A percentile compares a stretch with the other conserved stretches of the same genome.
Conservation (phyloP, 176 grass and related monocot species). For the Ensete ventricosum region DNA sequence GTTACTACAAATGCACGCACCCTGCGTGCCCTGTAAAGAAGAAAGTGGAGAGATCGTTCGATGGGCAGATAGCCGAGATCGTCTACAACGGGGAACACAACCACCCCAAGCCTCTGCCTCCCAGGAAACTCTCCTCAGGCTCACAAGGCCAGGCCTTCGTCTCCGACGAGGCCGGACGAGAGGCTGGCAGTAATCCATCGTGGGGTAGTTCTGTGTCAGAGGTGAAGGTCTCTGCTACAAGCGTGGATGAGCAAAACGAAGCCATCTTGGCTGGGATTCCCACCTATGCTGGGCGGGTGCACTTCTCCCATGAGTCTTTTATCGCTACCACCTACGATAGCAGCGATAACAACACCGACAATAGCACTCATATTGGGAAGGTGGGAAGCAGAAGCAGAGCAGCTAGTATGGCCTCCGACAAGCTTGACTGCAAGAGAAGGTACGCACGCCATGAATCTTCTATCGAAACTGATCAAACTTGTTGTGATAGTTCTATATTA, state of each 20-base stretch:
- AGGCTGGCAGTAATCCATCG: neutral
- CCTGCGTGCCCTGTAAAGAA: conserved; percentile 7
- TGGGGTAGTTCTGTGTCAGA: neutral
- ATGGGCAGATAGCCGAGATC: conserved; percentile 8
- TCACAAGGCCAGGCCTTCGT: neutral
- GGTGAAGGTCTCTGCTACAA: too few relatives aligned
- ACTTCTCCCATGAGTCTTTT: too few relatives aligned
- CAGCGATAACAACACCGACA: neutral
- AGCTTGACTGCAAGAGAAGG: conserved; percentile 10
- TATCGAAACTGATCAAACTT: too few relatives aligned
- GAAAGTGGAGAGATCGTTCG: conserved; percentile 11
- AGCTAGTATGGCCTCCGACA: neutral
- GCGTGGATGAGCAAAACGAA: too few relatives aligned
- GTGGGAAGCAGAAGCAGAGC: too few relatives aligned
- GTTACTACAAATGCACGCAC: conserved; percentile 13
- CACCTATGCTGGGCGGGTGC: too few relatives aligned
- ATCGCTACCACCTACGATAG: too few relatives aligned
- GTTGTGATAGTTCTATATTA: too few relatives aligned
- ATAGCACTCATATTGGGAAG: neutral
- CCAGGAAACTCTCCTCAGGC: neutral
- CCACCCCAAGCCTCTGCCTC: conserved; percentile 13
- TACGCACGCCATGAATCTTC: neutral
- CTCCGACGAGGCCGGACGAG: neutral
- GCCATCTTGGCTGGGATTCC: too few relatives aligned
- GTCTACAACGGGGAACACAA: conserved; percentile 16